These are phyloP conservation scores for Monosporascus sp. DNA, from an alignment of 2,329 filamentous ascomycete species.

Conservation along the genomic window DNA sequence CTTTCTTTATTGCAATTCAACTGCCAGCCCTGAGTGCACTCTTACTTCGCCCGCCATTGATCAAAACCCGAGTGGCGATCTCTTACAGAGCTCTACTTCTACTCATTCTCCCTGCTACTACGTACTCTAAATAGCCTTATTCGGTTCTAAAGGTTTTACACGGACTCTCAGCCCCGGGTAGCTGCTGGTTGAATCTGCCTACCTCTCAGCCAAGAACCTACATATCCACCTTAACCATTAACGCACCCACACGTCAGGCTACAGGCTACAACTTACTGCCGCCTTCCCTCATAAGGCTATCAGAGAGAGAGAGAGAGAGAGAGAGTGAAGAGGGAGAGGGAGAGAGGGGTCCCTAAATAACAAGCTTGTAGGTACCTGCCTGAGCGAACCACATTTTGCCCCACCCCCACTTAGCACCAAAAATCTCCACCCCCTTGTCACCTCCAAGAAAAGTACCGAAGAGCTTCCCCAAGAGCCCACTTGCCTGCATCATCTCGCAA, in stretches of 20 bases:
- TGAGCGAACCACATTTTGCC: neutral
- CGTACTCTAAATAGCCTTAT: too few relatives aligned
- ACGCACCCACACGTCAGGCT: too few relatives aligned
- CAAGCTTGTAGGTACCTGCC: neutral
- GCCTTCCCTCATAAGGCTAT: too few relatives aligned
- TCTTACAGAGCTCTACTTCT: neutral
- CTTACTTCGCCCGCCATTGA: neutral
- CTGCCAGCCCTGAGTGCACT: neutral
- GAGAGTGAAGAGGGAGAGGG: too few relatives aligned
- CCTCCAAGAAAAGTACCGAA: neutral
- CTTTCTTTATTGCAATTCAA: neutral
- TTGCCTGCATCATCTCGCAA: neutral
- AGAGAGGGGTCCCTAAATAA: too few relatives aligned
- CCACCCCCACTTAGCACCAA: neutral
- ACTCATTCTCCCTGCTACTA: too few relatives aligned
- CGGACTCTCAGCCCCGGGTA: neutral
- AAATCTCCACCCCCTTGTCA: neutral
- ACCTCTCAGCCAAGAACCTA: neutral
- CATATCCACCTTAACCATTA: neutral
- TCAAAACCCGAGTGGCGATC: neutral
- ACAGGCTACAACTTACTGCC: too few relatives aligned
- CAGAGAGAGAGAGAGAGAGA: too few relatives aligned
- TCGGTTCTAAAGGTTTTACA: too few relatives aligned
- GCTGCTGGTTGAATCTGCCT: constrained; percentile 8
- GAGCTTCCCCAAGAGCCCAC: neutral